A percentile compares a stretch with the other conserved stretches of the same genome.
Evolutionary conservation across 108 stramenopile species (phyloP).

Genomic region (Stephanodiscus minutulus): DNA sequence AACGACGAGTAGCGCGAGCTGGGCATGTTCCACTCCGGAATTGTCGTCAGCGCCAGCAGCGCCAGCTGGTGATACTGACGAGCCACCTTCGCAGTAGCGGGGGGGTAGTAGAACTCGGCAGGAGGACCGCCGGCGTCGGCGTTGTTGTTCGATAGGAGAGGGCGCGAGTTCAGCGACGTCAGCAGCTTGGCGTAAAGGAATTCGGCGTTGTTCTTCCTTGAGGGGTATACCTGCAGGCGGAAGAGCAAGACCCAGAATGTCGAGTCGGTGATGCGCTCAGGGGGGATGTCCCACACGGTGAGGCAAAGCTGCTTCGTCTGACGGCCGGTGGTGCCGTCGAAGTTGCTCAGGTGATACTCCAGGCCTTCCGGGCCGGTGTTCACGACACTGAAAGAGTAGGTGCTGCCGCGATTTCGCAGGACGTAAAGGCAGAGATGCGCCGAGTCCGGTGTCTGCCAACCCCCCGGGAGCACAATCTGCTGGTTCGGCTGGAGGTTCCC

Average conservation of each 20-base stretch:
- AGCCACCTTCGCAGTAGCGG: conserved; percentile 53
- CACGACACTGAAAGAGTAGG: conserved; percentile 83
- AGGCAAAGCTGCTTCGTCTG: conserved; percentile 84
- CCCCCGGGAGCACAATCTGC: conserved; percentile 86
- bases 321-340: conserved; percentile 78
- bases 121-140: conserved; percentile 46
- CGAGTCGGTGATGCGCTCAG: conserved; percentile 71
- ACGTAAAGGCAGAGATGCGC: conserved; percentile 85
- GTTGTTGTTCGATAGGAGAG: conserved; percentile 82
- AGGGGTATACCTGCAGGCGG: conserved; percentile 91
- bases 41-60: conserved; percentile 73
- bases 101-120: conserved; percentile 72
- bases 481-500: conserved; percentile 77
- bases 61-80: conserved; percentile 81
- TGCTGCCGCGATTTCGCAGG: conserved; percentile 71
- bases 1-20: conserved; percentile 69
- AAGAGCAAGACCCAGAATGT: conserved; percentile 90
- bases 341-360: conserved; percentile 84
- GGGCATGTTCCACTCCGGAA: conserved; percentile 60
- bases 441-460: conserved; percentile 85
- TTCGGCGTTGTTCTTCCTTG: conserved; percentile 75
- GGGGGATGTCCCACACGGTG: conserved; percentile 87
- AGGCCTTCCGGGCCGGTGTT: conserved; percentile 88
- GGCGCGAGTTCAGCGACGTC: conserved; percentile 79
- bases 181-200: conserved; percentile 87